A percentile compares a stretch with the other conserved stretches of the same genome.
Conservation (phyloP, 2,329 filamentous ascomycete species). For the Pyrenochaeta sp. region DNA sequence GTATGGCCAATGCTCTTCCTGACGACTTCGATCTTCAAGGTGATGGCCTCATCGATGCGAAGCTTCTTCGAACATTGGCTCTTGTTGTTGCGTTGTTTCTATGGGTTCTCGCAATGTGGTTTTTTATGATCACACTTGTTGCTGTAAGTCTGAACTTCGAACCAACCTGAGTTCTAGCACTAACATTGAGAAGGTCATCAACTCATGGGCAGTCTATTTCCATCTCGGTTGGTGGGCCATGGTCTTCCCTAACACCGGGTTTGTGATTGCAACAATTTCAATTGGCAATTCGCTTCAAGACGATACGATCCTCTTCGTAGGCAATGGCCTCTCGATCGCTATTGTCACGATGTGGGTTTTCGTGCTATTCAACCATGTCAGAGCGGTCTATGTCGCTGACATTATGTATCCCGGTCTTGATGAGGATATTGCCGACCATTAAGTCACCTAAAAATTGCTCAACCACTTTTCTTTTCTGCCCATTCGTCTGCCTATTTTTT, state of each 20-base stretch:
- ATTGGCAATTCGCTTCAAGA: conserved; percentile 48
- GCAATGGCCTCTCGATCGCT: conserved; percentile 59
- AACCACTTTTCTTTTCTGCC: no score
- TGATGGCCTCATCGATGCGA: conserved; percentile 55
- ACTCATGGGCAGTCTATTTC: conserved; percentile 59
- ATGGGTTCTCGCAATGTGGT: conserved; percentile 69
- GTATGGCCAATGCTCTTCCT: conserved; percentile 66
- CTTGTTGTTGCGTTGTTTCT: conserved; percentile 64
- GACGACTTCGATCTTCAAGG: conserved; percentile 57
- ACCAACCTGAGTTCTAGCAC: conserved; percentile 39
- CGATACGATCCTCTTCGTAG: conserved; percentile 48
- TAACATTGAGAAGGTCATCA: conserved; percentile 36
- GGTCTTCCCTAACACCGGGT: conserved; percentile 54
- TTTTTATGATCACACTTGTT: conserved; percentile 57
- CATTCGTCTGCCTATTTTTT: no score
- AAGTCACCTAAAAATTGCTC: no score
- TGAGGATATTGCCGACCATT: conserved; percentile 58
- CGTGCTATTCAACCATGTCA: conserved; percentile 59
- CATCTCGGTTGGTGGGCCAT: conserved; percentile 70
- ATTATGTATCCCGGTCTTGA: conserved; percentile 67
- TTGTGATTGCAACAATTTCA: conserved; percentile 52
- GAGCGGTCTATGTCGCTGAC: conserved; percentile 60
- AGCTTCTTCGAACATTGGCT: conserved; percentile 55
- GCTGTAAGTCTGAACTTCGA: conserved; percentile 37
- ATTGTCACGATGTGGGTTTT: conserved; percentile 63